Percentiles rank a stretch among this genome's conserved stretches.
Conservation (phyloP, 139 green algal species). For the Coelastrella sp. region DNA sequence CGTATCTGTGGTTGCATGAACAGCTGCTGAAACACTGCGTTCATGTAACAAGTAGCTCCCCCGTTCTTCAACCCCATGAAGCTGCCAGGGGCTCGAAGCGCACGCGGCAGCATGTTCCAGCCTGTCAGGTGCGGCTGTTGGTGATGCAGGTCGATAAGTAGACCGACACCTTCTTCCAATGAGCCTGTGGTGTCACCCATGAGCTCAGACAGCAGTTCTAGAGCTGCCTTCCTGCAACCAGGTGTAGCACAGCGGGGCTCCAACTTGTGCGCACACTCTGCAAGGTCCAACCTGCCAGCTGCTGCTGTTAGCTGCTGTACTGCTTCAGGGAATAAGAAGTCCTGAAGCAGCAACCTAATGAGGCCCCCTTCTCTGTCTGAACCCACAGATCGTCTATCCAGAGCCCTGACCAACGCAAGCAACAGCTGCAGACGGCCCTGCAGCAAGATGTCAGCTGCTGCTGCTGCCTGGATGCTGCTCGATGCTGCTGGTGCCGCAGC, state of each 20-base stretch:
- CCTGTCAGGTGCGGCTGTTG: not conserved
- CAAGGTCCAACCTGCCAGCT: slow-evolving; percentile 33
- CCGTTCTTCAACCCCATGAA: slow-evolving; percentile 82
- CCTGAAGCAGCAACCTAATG: slow-evolving; percentile 64
- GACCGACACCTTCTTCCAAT: slow-evolving; percentile 38
- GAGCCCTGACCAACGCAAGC: slow-evolving; percentile 52
- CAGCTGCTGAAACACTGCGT: slow-evolving; percentile 93
- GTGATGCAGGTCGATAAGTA: slow-evolving; percentile 42
- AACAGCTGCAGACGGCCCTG: slow-evolving; percentile 60
- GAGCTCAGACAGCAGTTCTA: slow-evolving; percentile 58
- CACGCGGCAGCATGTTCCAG: not conserved
- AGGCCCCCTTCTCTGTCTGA: slow-evolving; percentile 49
- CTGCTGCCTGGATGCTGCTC: slow-evolving; percentile 27
- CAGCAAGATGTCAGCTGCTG: slow-evolving; percentile 25
- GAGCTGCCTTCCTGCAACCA: slow-evolving; percentile 48
- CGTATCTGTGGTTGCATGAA: slow-evolving; percentile 93
- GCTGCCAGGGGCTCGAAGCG: slow-evolving; percentile 23
- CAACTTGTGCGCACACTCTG: not conserved
- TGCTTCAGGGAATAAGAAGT: slow-evolving; percentile 67
- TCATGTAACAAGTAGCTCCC: slow-evolving; percentile 98
- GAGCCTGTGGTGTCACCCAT: slow-evolving; percentile 24
- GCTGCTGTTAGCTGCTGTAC: slow-evolving; percentile 19
- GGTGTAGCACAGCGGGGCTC: slow-evolving; percentile 2
- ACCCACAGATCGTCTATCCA: slow-evolving; percentile 61
- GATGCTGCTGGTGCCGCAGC: not conserved